Conservation (phyloP, 805 yeast species). For the Saccharomycopsis oosterbeekiorum region DNA sequence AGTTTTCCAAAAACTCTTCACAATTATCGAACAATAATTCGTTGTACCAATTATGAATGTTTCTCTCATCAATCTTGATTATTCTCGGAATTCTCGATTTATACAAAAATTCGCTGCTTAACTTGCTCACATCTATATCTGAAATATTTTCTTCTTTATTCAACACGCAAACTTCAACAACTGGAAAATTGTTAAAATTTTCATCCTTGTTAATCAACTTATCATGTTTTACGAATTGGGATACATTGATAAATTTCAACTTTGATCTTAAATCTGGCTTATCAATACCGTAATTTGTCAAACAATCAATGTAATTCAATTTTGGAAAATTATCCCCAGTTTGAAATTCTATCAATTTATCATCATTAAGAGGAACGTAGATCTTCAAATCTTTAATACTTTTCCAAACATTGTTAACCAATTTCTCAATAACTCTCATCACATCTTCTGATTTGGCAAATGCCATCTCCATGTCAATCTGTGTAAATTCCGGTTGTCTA, state of each 20-base stretch:
- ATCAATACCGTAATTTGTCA: constrained; percentile 76
- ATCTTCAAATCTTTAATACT: constrained; percentile 32
- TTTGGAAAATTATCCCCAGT: constrained; percentile 27
- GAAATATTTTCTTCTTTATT: constrained; percentile 34
- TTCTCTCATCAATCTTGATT: constrained; percentile 38
- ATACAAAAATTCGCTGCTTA: constrained; percentile 36
- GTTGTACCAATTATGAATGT: constrained; percentile 35
- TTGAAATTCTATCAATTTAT: not conserved
- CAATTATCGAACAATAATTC: constrained; percentile 21
- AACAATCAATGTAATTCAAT: constrained; percentile 58
- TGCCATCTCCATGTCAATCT: constrained; percentile 90
- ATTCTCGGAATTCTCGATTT: constrained; percentile 49
- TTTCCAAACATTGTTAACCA: constrained; percentile 49
- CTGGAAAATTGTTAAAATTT: constrained; percentile 41
- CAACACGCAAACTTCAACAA: constrained; percentile 66
- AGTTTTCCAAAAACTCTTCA: constrained; percentile 27
- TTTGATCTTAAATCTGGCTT: constrained; percentile 82
- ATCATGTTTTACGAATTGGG: constrained; percentile 22
- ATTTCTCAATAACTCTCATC: constrained; percentile 47
- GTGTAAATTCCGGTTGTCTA: constrained; percentile 97
- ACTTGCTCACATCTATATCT: constrained; percentile 22
- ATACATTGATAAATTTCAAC: constrained; percentile 41
- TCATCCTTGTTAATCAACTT: constrained; percentile 24
- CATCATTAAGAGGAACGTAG: constrained; percentile 26
- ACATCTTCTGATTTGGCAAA: constrained; percentile 66